Percentiles rank a stretch among this genome's conserved stretches.
phyloP scores from a whole-genome alignment of 2,329 filamentous ascomycete species.

The Alternaria sp. region DNA sequence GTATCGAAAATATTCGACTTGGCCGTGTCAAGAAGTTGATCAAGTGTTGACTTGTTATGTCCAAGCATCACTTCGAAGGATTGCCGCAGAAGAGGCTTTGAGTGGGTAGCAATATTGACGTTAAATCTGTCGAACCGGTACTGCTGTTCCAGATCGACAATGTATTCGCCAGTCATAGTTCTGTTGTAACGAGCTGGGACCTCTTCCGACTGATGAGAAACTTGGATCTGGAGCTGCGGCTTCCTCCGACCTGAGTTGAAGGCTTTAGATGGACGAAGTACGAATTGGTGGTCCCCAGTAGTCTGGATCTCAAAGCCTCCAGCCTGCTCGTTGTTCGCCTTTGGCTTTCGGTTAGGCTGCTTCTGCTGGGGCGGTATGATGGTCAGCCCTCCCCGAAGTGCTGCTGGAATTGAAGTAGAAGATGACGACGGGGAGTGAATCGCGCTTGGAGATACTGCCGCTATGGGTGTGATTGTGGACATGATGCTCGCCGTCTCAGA shows the following conservation, averaged over 20 bases:
- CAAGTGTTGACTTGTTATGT: slow-evolving; percentile 42
- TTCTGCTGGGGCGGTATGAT: slow-evolving; percentile 22
- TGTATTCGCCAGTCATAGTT: slow-evolving; percentile 63
- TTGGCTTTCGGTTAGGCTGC: slow-evolving; percentile 16
- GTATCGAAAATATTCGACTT: slow-evolving; percentile 31
- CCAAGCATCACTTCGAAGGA: slow-evolving; percentile 47
- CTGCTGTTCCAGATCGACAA: slow-evolving; percentile 59
- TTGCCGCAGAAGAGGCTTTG: slow-evolving; percentile 50
- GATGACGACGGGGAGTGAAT: not conserved
- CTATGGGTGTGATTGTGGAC: slow-evolving; percentile 15
- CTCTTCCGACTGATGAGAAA: slow-evolving; percentile 56
- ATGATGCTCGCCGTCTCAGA: slow-evolving; percentile 9
- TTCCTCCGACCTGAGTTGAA: slow-evolving; percentile 55
- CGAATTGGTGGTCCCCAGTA: slow-evolving; percentile 63
- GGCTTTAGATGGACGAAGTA: slow-evolving; percentile 60
- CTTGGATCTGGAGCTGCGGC: slow-evolving; percentile 59
- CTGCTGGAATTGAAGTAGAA: slow-evolving; percentile 13
- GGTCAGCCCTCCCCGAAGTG: slow-evolving; percentile 33
- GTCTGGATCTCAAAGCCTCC: slow-evolving; percentile 62
- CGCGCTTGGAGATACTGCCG: slow-evolving; percentile 13
- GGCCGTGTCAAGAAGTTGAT: slow-evolving; percentile 31
- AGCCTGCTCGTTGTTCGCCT: slow-evolving; percentile 39
- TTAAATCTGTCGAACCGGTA: slow-evolving; percentile 61
- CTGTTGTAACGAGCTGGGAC: slow-evolving; percentile 57
- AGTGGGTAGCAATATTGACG: slow-evolving; percentile 55